A percentile compares a stretch with the other conserved stretches of the same genome.
Evolutionary conservation across 257 asterid species (phyloP).

Genomic region (Petunia axillaris): DNA sequence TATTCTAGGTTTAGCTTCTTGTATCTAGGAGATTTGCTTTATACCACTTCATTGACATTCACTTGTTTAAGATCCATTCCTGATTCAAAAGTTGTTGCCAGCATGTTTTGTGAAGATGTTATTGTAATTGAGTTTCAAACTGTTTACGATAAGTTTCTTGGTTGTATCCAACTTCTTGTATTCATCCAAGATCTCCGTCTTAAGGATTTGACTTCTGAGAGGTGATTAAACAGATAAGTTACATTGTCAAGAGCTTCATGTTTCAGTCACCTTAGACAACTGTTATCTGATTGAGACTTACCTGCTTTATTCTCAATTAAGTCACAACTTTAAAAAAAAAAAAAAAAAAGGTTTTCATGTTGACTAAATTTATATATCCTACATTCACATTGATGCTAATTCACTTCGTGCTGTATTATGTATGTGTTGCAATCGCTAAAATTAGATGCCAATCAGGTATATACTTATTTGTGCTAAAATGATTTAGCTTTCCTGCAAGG

Average conservation of each 20-base stretch:
- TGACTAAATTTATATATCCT: not conserved
- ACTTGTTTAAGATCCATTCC: constrained; percentile 2
- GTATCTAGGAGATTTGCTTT: constrained; percentile 27
- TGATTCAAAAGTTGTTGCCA: constrained; percentile 20
- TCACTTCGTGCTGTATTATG: not conserved
- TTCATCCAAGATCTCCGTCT: not conserved
- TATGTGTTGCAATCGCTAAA: not conserved
- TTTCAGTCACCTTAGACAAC: not conserved
- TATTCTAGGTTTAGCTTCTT: constrained; percentile 12
- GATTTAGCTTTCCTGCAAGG: not conserved
- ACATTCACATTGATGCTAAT: not conserved
- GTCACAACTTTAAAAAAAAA: not conserved
- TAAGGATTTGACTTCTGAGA: not conserved
- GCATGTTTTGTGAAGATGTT: constrained; percentile 20
- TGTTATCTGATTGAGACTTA: not conserved
- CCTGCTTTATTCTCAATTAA: not conserved
- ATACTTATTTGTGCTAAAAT: not conserved
- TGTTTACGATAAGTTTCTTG: not conserved
- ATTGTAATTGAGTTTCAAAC: constrained; percentile 19
- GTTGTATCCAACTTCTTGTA: constrained; percentile 15
- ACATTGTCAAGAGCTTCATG: not conserved
- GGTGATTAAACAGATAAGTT: not conserved
- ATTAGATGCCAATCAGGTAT: not conserved
- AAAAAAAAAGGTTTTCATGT: not conserved
- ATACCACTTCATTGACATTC: constrained; percentile 23